phyloP scores from a whole-genome alignment of 2,329 filamentous ascomycete species.

The Trichoderma breve region DNA sequence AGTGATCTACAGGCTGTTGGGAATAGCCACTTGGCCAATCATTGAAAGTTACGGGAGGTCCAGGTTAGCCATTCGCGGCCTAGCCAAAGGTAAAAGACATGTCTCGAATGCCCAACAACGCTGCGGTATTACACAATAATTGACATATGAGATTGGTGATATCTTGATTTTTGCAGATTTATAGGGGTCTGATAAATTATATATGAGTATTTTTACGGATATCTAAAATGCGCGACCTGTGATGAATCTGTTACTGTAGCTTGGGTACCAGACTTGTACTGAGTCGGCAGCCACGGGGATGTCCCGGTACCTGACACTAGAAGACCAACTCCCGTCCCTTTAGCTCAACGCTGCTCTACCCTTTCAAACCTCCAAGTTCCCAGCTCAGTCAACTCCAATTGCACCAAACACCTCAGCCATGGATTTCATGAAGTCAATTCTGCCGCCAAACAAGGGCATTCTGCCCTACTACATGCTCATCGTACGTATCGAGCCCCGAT shows the following conservation, averaged over 20 bases:
- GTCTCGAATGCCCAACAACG: neutral
- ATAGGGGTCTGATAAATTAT: neutral
- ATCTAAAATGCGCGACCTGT: neutral
- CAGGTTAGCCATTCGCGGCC: neutral
- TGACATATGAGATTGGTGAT: too few species aligned
- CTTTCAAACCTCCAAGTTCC: neutral
- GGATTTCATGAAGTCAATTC: constrained; percentile 45
- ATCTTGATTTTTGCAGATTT: rapidly evolving
- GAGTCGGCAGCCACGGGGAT: neutral
- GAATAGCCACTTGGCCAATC: neutral
- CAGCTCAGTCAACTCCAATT: neutral
- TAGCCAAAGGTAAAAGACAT: neutral
- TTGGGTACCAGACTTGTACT: neutral
- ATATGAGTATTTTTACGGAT: neutral
- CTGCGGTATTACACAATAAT: neutral
- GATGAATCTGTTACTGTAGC: neutral
- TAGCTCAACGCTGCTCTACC: neutral
- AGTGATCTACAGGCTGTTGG: neutral
- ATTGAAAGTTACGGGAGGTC: neutral
- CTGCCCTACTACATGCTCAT: constrained; percentile 59
- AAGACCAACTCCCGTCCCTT: neutral
- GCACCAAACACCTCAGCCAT: constrained; percentile 32
- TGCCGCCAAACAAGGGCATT: constrained; percentile 52
- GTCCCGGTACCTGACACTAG: neutral
- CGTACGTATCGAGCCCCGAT: constrained; percentile 38